These are phyloP conservation scores for Alternaria ethzedia DNA, from an alignment of 2,329 filamentous ascomycete species.

Conservation along the genomic window DNA sequence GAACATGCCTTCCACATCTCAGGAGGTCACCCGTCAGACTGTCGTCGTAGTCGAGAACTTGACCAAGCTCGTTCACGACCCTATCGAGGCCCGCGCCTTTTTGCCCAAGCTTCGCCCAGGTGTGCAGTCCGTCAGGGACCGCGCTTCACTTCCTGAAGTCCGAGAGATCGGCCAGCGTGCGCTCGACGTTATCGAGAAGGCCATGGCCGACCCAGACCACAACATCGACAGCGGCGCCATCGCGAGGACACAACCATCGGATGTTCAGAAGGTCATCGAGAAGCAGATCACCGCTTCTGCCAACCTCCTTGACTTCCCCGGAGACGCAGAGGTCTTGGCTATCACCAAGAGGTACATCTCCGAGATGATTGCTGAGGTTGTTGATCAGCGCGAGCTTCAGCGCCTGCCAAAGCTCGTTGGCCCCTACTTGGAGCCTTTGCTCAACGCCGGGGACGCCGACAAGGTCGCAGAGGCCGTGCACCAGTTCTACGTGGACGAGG, in stretches of 20 bases:
- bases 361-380: conserved; percentile 85
- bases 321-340: conserved; percentile 68
- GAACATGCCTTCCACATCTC: conserved; percentile 86
- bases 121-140: conserved; percentile 85
- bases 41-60: conserved; percentile 97
- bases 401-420: conserved; percentile 73
- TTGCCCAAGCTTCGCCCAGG: conserved; percentile 92
- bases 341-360: conserved; percentile 75
- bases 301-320: conserved; percentile 66
- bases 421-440: conserved; percentile 77
- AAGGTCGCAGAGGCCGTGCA: conserved; percentile 77
- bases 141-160: conserved; percentile 92
- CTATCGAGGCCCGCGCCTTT: conserved; percentile 92
- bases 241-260: conserved; percentile 71
- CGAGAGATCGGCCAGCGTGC: conserved; percentile 86
- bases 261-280: conserved; percentile 77
- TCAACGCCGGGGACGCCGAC: conserved; percentile 67
- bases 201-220: conserved; percentile 71
- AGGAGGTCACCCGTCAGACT: conserved; percentile 94
- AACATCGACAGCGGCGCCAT: conserved; percentile 63
- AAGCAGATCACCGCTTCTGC: conserved; percentile 74
- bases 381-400: conserved; percentile 78
- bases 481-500: conserved; percentile 79
- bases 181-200: conserved; percentile 86
- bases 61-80: conserved; percentile 96